Base-by-base conservation (phyloP, 2,329 filamentous ascomycete species). In the Sclerotinia subarctica region DNA sequence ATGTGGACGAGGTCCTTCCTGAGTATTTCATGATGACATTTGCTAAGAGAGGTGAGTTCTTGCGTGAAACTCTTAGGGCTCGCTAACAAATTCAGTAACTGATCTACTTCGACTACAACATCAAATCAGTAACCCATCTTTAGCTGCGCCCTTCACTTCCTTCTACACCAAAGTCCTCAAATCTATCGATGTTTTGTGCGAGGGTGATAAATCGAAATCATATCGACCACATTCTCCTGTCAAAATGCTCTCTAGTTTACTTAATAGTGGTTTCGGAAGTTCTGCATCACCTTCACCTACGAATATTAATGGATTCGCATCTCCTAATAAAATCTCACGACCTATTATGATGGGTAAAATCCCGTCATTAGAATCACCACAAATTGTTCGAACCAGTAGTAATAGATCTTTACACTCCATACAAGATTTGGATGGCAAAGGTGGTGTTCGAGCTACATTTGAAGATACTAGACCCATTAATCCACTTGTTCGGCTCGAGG, bases 171-270 rank as follows among this genome's bases (percentile, higher is more conserved):
- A 93, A 70, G 87, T 92, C 2, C 82, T 97, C 38, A 89, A 89
- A 46, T 87, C 88, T 5, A 80, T 97, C 32, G 85, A 85, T 58
- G 82, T 91, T 52, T 82, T 86, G 26, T 82, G 86, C 44, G 85
- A 89, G 52, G 83, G 85, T 0, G 87, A 89, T 74, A 90, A 87
- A 77, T 85, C 87, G 15, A 85, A 85, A 66, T 88, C 88, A 0
- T 91, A 92, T 76, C 84, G 94, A 13, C 88, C 88, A 5, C 86
- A 90, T n/a, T 97, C 94, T 0, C 94, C 94, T 0, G 92, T 96
- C 59, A 98, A 97, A 78, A 84, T 97, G 75, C 82, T 98, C 21
- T 96, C 94, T 0, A 96, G 86, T 75, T 86, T 97, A 66, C 87
- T 96, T 74, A 86, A 87, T 46, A 86, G 87, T 32, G 85, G 84